Evolutionary conservation across 1,139 yeast genomes (phyloP), one percentile per base, ranked within the genome.

Genomic region (Candida albicans): DNA sequence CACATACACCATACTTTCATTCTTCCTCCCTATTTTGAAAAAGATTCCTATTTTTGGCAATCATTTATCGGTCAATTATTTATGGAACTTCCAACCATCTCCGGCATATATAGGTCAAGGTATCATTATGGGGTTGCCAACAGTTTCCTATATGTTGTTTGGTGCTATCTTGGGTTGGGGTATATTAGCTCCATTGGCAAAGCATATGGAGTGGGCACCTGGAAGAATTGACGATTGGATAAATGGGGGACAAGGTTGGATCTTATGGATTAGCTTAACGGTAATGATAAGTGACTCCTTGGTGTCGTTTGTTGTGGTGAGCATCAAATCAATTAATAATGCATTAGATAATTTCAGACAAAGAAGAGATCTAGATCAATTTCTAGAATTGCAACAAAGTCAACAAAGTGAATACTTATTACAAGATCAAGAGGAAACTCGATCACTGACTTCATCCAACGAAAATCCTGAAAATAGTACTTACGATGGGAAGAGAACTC

Each of bases 71-170:
- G 56, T 67, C 13, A 64, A 70, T n/a, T 87, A 88, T 61, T 71
- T 86, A 39, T 87, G 97, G 95, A 83, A 87, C 45, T 79, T 93
- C 47, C 96, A 93, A 61, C 96, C 97, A 0, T 89, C 97, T 0
- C 98, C 99, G 0, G 98, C 99, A 0, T 93, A 93, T 61, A 78
- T 93, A 33, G 99, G 99, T 2, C 99, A 93, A 64, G 99, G 99
- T 3, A 90, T 93, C 36, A 93, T 93, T 44, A 93, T 93, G 99
- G 99, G 99, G 0, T 68, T 89, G 7, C 90, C 93, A 2, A 91
- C 98, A 0, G 96, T 91, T 0, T 75, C 88, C 3, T 87, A 91
- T 50, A 93, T 93, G 98, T 67, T 93, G 35, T 77, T 89, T 55
- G 99, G 99, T 2, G 84, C 96, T 13, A 53, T 93, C 2, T 56